Evolutionary conservation across 163 green algal species (phyloP), one percentile per base, ranked within the genome.

Genomic region (Picocystis sp.): DNA sequence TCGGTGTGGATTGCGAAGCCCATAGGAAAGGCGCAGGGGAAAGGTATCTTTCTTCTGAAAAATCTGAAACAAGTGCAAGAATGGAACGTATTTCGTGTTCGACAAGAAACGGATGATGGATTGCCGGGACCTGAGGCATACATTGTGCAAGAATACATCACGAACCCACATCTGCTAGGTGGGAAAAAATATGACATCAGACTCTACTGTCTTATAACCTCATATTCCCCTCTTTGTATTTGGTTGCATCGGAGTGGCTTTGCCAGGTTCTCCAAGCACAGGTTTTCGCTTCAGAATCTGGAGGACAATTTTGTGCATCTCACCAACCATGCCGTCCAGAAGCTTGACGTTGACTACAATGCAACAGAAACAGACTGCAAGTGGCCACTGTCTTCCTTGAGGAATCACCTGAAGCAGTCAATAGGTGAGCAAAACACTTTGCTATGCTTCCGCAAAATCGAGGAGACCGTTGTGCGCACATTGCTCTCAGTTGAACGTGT

Each of bases 1-100:
- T 68, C 72, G 19, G 71, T 72, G 13, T 93, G 81, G 81, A 93
- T 93, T 65, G 89, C 90, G 80, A 93, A 93, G 63, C 82, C 82
- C 22, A 82, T 80, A 46, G 81, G 79, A 11, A 64, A 69, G 22
- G 75, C 74, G 13, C 82, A 93, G 61, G 77, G 78, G 1, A 74
- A 78, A 54, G 81, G 81, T 53, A 92, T 92, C 60, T 92, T 89
- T 64, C 64, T 92, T 15, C 70, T 92, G 53, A 81, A 84, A 65
- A 85, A 84, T 55, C 72, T 88, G 6, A 81, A 65, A 61, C 77
- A 90, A 74, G 75, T 64, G 9, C 25, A 15, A 22, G 23, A 60
- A 13, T 59, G 41, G 65, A 61, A 54, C 13, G 47, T 38, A 38
- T 38, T 38, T 8, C 29, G 29, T 38, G 29, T 38, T 38, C 29